A percentile compares a stretch with the other conserved stretches of the same genome.
Conservation (phyloP, 371 early-diverging fungal species). For the Mortierella sp. region DNA sequence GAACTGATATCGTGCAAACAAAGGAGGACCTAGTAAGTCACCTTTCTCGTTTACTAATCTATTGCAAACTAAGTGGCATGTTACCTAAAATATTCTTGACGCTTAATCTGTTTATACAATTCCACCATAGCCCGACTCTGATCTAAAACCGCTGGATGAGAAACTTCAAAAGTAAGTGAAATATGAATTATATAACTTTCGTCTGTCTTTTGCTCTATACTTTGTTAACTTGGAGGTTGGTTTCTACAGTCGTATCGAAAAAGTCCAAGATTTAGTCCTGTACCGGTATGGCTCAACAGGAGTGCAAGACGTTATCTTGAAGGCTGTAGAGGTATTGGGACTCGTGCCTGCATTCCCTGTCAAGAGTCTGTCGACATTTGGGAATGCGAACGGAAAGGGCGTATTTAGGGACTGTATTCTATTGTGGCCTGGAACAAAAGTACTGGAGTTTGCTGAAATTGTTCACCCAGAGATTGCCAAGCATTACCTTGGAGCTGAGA, state of each 20-base stretch:
- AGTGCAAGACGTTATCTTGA: slow-evolving; percentile 72
- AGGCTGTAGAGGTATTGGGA: slow-evolving; percentile 72
- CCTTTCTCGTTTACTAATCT: background rate
- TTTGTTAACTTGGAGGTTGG: background rate
- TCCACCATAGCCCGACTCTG: slow-evolving; percentile 58
- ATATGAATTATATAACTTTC: background rate
- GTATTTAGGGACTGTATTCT: slow-evolving; percentile 82
- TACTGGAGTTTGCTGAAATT: slow-evolving; percentile 78
- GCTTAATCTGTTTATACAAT: background rate
- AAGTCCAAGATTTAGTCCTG: slow-evolving; percentile 83
- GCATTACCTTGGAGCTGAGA: slow-evolving; percentile 79
- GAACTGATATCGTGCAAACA: slow-evolving; percentile 74
- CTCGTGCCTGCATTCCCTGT: slow-evolving; percentile 83
- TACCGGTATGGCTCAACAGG: slow-evolving; percentile 87
- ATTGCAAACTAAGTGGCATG: no score
- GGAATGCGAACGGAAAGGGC: slow-evolving; percentile 60
- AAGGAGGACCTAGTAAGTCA: slow-evolving; percentile 63
- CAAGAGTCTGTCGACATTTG: slow-evolving; percentile 77
- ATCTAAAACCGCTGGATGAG: slow-evolving; percentile 72
- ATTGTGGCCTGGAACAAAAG: slow-evolving; percentile 76
- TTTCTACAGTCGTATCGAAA: slow-evolving; percentile 69
- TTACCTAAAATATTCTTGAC: background rate
- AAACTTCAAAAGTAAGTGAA: slow-evolving; percentile 62
- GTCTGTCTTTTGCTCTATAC: no score
- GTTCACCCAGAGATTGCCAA: slow-evolving; percentile 76